A percentile compares a stretch with the other conserved stretches of the same genome.
Evolutionary conservation across 1,139 yeast species (phyloP).

Genomic region (Debaryomycetaceae sp.): DNA sequence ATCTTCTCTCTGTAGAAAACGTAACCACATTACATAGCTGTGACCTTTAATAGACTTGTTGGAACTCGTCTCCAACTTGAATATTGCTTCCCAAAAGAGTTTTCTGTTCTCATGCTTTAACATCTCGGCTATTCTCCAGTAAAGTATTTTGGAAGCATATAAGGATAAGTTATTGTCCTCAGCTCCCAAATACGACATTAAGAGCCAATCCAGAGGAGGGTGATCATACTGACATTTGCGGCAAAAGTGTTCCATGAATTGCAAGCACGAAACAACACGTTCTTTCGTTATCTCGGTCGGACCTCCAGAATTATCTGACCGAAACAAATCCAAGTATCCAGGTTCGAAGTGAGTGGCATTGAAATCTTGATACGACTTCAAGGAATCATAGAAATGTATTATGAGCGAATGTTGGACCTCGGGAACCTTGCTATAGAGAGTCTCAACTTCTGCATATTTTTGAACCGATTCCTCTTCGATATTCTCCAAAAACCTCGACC

Average conservation of each 20-base stretch:
- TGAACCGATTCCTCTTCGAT: not conserved
- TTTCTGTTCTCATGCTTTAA: conserved; percentile 16
- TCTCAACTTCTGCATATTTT: conserved; percentile 12
- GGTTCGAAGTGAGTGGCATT: not conserved
- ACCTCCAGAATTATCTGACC: not conserved
- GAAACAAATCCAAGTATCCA: not conserved
- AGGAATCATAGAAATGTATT: not conserved
- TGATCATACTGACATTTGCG: conserved; percentile 6
- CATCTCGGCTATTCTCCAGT: conserved; percentile 46
- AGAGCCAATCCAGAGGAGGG: conserved; percentile 13
- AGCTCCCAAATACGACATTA: conserved; percentile 28
- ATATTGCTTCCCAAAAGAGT: conserved; percentile 46
- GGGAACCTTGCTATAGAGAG: conserved; percentile 10
- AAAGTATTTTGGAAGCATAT: conserved; percentile 32
- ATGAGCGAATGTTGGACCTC: not conserved
- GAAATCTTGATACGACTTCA: not conserved
- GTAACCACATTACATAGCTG: conserved; percentile 54
- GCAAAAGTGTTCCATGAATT: conserved; percentile 16
- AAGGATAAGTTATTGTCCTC: conserved; percentile 31
- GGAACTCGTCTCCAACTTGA: conserved; percentile 25
- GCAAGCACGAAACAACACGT: conserved; percentile 6
- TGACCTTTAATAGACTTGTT: conserved; percentile 34
- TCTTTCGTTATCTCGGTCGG: not conserved
- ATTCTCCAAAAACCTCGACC: conserved; percentile 7
- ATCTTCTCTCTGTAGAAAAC: conserved; percentile 35